Base-by-base conservation (phyloP, 176 grass and related monocot genomes). In the Ensete ventricosum region DNA sequence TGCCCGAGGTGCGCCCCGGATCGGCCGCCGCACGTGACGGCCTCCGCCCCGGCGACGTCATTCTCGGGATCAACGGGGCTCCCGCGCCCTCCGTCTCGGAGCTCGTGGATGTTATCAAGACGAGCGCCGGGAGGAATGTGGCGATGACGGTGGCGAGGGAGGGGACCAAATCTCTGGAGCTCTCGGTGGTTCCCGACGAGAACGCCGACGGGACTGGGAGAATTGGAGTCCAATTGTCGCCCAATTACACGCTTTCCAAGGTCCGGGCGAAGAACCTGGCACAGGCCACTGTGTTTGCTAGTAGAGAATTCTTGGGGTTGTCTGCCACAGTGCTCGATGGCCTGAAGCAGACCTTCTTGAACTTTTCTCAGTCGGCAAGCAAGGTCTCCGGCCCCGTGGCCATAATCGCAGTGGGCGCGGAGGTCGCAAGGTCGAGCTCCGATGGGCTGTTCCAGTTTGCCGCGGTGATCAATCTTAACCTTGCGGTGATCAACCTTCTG, bases 371-470 rank as follows among this genome's bases (percentile, higher is more conserved):
- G 84, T 78, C 90, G 0, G 88, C 88, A 2, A 86, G 88, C 68
- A 94, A 89, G 81, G 90, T 98, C 2, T 98, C 95, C 0, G 95
- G 90, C 8, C 95, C 95, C 0, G 88, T 98, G 1, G 95, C 95
- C 0, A 98, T 98, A 55, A 98, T 98, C 8, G 95, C 95, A 0
- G 90, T 98, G 0, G 95, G 95, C 1, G 90, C 95, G 0, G 90
- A 93, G 58, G 95, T 94, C 17, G 95, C 95, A 0, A 83, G 87
- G 79, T 91, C 95, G 17, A 98, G 86, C 20, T 80, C 81, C 0
- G 88, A 91, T 7, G 95, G 90, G 8, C 17, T 98, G 64, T 98
- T 98, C 72, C 90, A 98, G 74, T 98, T 98, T 51, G 95, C 95
- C 0, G 90, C 95, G 0, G 72, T 94, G 29, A 94, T 98, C 53